Evolutionary conservation across 129 eudicot genomes (phyloP).

Genomic region (Lonicera japonica): DNA sequence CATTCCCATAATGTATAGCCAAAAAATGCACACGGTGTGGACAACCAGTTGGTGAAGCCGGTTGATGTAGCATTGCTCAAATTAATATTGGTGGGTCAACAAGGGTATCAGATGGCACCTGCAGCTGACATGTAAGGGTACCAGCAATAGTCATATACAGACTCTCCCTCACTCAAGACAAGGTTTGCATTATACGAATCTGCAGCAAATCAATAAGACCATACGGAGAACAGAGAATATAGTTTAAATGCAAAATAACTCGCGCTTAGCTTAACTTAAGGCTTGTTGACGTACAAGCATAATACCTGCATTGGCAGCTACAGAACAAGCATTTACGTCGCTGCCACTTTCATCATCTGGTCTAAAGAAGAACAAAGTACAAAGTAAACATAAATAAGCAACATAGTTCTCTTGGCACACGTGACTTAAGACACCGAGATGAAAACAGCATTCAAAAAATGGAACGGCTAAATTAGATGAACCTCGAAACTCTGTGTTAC

Average conservation of each 20-base stretch:
- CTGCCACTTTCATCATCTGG: slow-evolving; percentile 43
- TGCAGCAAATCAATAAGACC: slow-evolving; percentile 25
- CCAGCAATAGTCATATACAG: slow-evolving; percentile 93
- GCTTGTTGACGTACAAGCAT: not conserved
- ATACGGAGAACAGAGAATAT: not conserved
- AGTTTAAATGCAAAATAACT: not conserved
- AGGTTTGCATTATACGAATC: slow-evolving; percentile 74
- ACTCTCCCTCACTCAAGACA: slow-evolving; percentile 81
- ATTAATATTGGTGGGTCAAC: not conserved
- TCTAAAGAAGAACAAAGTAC: slow-evolving; percentile 25
- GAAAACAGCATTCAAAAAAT: not conserved
- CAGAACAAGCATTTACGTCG: slow-evolving; percentile 23
- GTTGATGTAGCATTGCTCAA: not conserved
- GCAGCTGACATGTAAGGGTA: slow-evolving; percentile 89
- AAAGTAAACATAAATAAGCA: not conserved
- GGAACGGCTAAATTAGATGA: not conserved
- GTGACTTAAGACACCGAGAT: not conserved
- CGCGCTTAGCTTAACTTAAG: not conserved
- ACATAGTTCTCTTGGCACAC: no score
- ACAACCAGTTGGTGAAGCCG: not conserved
- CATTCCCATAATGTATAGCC: not conserved
- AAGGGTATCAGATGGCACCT: slow-evolving; percentile 36
- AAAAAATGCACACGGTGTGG: not conserved
- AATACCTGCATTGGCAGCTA: slow-evolving; percentile 38
- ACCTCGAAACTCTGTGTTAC: no score